Conservation (phyloP, 2,329 filamentous ascomycete genomes). For the Malbranchea zuffiana region DNA sequence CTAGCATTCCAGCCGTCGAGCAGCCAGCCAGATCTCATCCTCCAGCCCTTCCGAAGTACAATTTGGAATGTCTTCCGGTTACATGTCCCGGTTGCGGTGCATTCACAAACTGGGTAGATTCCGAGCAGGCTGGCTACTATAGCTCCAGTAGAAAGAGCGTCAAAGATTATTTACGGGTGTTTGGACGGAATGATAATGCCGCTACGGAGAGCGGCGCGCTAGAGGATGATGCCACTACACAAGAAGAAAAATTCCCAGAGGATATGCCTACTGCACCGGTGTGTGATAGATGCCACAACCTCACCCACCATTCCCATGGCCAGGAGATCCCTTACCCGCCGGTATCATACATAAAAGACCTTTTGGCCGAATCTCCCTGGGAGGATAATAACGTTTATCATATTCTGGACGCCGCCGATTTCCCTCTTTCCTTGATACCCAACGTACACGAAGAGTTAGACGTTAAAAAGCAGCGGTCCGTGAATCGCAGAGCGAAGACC, state of each 20-base stretch:
- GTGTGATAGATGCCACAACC: slow-evolving; percentile 77
- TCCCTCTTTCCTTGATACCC: slow-evolving; percentile 84
- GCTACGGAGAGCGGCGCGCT: no score
- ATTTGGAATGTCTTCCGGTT: slow-evolving; percentile 31
- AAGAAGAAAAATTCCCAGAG: no score
- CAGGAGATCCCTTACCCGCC: slow-evolving; percentile 68
- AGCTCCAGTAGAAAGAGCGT: slow-evolving; percentile 39
- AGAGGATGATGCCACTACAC: no score
- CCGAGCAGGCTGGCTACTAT: slow-evolving; percentile 49
- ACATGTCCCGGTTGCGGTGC: slow-evolving; percentile 55
- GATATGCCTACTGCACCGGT: slow-evolving; percentile 41
- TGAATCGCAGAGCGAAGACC: slow-evolving; percentile 64
- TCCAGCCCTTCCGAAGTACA: not conserved
- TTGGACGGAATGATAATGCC: no score
- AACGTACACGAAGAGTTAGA: slow-evolving; percentile 60
- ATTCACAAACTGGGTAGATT: slow-evolving; percentile 45
- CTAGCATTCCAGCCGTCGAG: no score
- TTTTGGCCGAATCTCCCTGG: slow-evolving; percentile 78
- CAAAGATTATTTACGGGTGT: slow-evolving; percentile 27
- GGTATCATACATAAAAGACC: slow-evolving; percentile 68
- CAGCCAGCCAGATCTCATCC: no score
- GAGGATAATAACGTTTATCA: slow-evolving; percentile 93
- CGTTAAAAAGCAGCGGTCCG: slow-evolving; percentile 62
- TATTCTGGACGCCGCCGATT: slow-evolving; percentile 87
- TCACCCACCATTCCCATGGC: slow-evolving; percentile 64